Percentiles rank a stretch among this genome's conserved stretches.
Evolutionary conservation across 1,284 basidiomycete genomes (phyloP).

Genomic region (Fomes fomentarius): DNA sequence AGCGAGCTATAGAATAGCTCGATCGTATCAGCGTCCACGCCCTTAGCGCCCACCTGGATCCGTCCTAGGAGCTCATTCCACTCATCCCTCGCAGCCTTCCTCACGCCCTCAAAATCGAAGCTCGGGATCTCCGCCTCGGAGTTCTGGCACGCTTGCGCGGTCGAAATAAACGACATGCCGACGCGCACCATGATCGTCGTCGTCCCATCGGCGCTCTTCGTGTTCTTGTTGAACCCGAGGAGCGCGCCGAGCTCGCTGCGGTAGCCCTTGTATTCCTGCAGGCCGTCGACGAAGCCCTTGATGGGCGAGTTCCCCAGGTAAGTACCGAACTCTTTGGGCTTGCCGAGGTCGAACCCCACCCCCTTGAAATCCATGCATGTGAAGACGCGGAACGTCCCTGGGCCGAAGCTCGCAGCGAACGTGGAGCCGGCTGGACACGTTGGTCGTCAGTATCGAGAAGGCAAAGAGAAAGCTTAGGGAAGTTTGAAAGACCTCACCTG

Average conservation of each 20-base stretch:
- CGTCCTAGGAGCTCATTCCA: slow-evolving; percentile 63
- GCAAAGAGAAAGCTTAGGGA: too few relatives aligned
- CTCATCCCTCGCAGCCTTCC: slow-evolving; percentile 42
- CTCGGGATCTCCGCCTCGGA: slow-evolving; percentile 64
- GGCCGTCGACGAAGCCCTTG: slow-evolving; percentile 2
- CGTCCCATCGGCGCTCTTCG: slow-evolving; percentile 28
- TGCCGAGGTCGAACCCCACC: slow-evolving; percentile 48
- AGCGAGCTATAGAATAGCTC: slow-evolving; percentile 65
- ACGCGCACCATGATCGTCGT: slow-evolving; percentile 55
- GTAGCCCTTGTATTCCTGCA: slow-evolving; percentile 13
- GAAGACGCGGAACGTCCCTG: slow-evolving; percentile 59
- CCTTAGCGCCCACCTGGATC: slow-evolving; percentile 54
- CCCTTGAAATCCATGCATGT: slow-evolving; percentile 65
- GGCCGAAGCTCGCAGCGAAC: slow-evolving; percentile 55
- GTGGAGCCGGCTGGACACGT: slow-evolving; percentile 35
- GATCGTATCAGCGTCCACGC: slow-evolving; percentile 51
- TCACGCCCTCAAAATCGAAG: slow-evolving; percentile 56
- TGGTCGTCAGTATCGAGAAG: neutral
- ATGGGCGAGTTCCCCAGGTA: slow-evolving; percentile 55
- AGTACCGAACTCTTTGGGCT: slow-evolving; percentile 53
- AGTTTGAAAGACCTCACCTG: slow-evolving; percentile 25
- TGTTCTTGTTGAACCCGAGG: slow-evolving; percentile 49
- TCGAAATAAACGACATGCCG: slow-evolving; percentile 64
- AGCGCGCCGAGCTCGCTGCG: slow-evolving; percentile 49
- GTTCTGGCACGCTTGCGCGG: slow-evolving; percentile 60